These are phyloP conservation scores for Aspergillus costaricaensis DNA, from an alignment of 2,329 filamentous ascomycete genomes.

Conservation along the genomic window DNA sequence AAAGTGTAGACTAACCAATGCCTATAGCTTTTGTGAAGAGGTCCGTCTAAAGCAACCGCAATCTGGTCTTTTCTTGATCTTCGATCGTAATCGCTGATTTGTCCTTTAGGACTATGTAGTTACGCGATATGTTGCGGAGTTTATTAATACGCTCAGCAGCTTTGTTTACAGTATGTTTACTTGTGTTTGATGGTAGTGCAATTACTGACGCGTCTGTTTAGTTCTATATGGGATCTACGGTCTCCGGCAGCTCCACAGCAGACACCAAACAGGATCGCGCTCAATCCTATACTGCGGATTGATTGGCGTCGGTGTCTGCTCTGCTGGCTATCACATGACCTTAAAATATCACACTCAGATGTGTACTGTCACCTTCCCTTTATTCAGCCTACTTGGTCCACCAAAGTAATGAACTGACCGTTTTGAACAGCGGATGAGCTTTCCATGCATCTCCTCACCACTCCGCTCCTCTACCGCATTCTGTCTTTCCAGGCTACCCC, in stretches of 20 bases:
- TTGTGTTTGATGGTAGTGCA: too few relatives aligned
- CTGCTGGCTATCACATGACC: conserved; percentile 34
- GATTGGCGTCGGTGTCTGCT: conserved; percentile 37
- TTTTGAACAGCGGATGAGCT: conserved; percentile 40
- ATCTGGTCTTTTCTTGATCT: background rate
- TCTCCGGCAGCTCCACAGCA: conserved; percentile 28
- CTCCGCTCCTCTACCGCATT: conserved; percentile 45
- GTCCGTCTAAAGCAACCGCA: conserved; percentile 12
- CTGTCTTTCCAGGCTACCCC: conserved; percentile 37
- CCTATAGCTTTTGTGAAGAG: conserved; percentile 33
- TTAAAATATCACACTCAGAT: conserved; percentile 38
- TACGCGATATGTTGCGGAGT: conserved; percentile 48
- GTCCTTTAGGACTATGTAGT: conserved; percentile 41
- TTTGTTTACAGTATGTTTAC: conserved; percentile 35
- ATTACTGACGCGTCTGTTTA: conserved; percentile 13
- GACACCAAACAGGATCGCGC: conserved; percentile 28
- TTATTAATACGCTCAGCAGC: conserved; percentile 50
- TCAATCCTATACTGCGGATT: conserved; percentile 42
- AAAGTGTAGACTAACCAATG: background rate
- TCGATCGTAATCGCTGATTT: background rate
- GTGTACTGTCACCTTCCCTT: conserved; percentile 20
- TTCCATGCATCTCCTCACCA: conserved; percentile 48
- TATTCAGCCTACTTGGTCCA: too few relatives aligned
- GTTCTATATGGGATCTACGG: conserved; percentile 45
- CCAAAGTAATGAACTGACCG: background rate